phyloP scores from a whole-genome alignment of 2,329 filamentous ascomycete species.

The Nannizzia gypsea region DNA sequence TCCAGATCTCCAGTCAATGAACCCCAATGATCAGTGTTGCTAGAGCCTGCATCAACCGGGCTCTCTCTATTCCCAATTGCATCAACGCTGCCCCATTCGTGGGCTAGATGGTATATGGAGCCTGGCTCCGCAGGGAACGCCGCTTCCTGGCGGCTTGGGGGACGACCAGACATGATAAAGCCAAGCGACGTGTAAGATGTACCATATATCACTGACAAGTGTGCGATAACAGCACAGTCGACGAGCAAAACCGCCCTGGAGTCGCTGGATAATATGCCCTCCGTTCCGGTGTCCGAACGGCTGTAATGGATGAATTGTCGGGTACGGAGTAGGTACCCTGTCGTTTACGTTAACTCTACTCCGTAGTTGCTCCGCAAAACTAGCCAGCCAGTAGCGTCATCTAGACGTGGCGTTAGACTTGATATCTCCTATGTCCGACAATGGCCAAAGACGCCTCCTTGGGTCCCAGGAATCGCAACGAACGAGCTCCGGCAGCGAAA shows the following conservation, averaged over 20 bases:
- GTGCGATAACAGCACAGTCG: too few species aligned
- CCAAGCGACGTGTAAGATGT: not conserved
- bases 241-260: not conserved
- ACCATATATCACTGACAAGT: too few species aligned
- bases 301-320: too few species aligned
- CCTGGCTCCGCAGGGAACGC: conserved; percentile 16
- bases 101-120: conserved; percentile 26
- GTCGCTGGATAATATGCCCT: not conserved
- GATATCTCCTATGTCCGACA: conserved; percentile 4
- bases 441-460: not conserved
- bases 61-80: conserved; percentile 2
- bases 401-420: not conserved
- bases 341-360: not conserved
- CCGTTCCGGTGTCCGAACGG: not conserved
- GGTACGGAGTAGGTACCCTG: not conserved
- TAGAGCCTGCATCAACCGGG: conserved; percentile 13
- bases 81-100: conserved; percentile 26
- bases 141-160: not conserved
- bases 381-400: not conserved
- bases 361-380: not conserved
- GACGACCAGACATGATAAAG: not conserved
- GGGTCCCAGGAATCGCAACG: not conserved
- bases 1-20: not conserved
- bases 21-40: conserved; percentile 21
- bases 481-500: not conserved